These are phyloP conservation scores for Saturnispora ahearnii DNA, from an alignment of 805 yeast genomes.

Conservation along the genomic window DNA sequence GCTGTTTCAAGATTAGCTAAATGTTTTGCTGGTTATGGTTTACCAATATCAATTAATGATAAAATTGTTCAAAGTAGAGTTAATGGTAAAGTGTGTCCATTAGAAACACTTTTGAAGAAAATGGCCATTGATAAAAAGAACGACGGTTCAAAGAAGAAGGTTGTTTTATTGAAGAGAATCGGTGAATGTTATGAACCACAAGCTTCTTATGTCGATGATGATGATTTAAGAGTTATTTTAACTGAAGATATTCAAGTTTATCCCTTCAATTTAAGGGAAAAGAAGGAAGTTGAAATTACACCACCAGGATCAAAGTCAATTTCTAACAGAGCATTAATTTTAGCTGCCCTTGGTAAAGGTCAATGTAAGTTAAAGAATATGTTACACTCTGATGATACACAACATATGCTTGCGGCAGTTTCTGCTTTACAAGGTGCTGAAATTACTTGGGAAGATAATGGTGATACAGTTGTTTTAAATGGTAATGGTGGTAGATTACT, in stretches of 20 bases:
- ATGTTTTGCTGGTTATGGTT: conserved; percentile 74
- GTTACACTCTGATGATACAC: conserved; percentile 93
- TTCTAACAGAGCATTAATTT: conserved; percentile 85
- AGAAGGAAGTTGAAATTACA: conserved; percentile 36
- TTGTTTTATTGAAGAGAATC: conserved; percentile 72
- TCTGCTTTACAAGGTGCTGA: conserved; percentile 71
- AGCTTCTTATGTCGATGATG: conserved; percentile 78
- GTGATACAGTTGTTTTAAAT: conserved; percentile 75
- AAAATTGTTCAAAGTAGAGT: conserved; percentile 62
- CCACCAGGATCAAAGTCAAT: conserved; percentile 99
- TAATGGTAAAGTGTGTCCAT: conserved; percentile 61
- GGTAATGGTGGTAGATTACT: conserved; percentile 75
- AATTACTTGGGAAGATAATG: conserved; percentile 76
- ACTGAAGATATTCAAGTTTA: conserved; percentile 72
- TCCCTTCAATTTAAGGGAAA: conserved; percentile 38
- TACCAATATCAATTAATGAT: conserved; percentile 75
- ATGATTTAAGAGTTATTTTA: conserved; percentile 69
- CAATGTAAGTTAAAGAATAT: conserved; percentile 74
- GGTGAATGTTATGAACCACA: conserved; percentile 84
- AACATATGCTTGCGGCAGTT: conserved; percentile 87
- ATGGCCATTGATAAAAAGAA: conserved; percentile 97
- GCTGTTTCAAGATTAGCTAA: conserved; percentile 87
- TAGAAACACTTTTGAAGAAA: conserved; percentile 62
- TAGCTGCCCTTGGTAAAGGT: conserved; percentile 89
- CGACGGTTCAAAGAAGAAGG: conserved; percentile 84